These are phyloP conservation scores for Senna siamea DNA, from an alignment of 306 rosid species.

Conservation along the genomic window DNA sequence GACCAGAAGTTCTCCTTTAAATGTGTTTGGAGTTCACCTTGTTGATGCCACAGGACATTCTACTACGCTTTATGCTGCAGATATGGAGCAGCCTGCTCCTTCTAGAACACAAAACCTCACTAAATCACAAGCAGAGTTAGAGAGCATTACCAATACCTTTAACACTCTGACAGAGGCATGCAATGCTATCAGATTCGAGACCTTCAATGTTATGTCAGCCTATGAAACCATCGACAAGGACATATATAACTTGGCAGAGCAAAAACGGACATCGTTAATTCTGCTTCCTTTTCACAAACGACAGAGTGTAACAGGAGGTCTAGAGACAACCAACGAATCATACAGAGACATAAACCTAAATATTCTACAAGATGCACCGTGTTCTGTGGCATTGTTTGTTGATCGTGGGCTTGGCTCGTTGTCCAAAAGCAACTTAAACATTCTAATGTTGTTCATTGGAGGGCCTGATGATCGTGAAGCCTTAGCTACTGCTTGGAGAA, in stretches of 20 bases:
- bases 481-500: constrained; percentile 51
- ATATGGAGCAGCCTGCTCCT: not conserved
- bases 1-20: constrained; percentile 36
- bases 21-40: constrained; percentile 33
- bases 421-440: not conserved
- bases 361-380: constrained; percentile 37
- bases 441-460: constrained; percentile 38
- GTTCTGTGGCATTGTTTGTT: constrained; percentile 44
- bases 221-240: constrained; percentile 49
- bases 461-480: constrained; percentile 70
- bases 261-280: constrained; percentile 35
- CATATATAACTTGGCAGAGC: constrained; percentile 37
- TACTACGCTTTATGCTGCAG: constrained; percentile 39
- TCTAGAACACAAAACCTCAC: not conserved
- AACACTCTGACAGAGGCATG: not conserved
- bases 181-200: constrained; percentile 32
- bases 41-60: constrained; percentile 41
- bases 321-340: constrained; percentile 5
- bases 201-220: constrained; percentile 22
- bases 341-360: constrained; percentile 36
- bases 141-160: constrained; percentile 30
- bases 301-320: not conserved
- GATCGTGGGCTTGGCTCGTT: constrained; percentile 36
- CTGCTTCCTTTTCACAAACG: constrained; percentile 50
- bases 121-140: constrained; percentile 25